Evolutionary conservation across 352 stramenopile species (phyloP).

Genomic region (Phytopythium litorale): DNA sequence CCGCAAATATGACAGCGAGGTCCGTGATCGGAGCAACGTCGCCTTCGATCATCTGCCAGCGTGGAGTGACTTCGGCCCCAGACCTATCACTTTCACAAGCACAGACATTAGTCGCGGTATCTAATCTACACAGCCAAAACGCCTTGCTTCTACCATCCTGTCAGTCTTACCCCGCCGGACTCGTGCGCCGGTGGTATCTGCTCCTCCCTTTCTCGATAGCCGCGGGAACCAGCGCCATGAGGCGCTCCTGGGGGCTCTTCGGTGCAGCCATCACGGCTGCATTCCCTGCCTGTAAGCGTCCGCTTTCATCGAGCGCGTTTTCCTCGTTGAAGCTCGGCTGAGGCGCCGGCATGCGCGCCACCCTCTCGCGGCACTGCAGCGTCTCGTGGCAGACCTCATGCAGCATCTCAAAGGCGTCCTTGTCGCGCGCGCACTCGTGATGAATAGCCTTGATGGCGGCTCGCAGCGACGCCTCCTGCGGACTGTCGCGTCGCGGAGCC

Average conservation of each 20-base stretch:
- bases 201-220: constrained; percentile 52
- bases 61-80: constrained; percentile 11
- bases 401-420: constrained; percentile 42
- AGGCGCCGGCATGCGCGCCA: not conserved
- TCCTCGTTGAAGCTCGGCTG: constrained; percentile 7
- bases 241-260: constrained; percentile 55
- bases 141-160: not conserved
- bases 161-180: constrained; percentile 23
- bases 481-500: constrained; percentile 10
- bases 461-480: constrained; percentile 32
- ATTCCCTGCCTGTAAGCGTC: constrained; percentile 2
- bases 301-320: not conserved
- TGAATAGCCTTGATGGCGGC: constrained; percentile 45
- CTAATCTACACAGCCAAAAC: not conserved
- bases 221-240: constrained; percentile 33
- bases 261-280: constrained; percentile 18
- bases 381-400: constrained; percentile 67
- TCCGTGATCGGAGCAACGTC: constrained; percentile 62
- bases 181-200: constrained; percentile 27
- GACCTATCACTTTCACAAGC: constrained; percentile 1
- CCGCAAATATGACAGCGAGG: constrained; percentile 73
- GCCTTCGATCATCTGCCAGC: constrained; percentile 46
- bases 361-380: constrained; percentile 9
- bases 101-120: not conserved
- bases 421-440: constrained; percentile 42